Evolutionary conservation across 495 filamentous ascomycete genomes (phyloP).

Genomic region (Bryoglossum gracile): DNA sequence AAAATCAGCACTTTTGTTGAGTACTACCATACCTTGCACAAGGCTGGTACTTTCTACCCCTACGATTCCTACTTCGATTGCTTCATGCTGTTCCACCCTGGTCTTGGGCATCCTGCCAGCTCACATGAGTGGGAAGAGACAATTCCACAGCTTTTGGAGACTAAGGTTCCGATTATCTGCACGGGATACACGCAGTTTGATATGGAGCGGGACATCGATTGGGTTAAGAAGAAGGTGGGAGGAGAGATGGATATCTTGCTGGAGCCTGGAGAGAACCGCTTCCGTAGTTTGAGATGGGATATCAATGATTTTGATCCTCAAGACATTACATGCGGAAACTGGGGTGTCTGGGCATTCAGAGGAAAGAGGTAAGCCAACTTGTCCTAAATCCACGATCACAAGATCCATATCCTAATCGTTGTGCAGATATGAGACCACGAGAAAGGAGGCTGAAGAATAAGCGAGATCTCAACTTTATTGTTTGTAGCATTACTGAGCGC

Average conservation of each 20-base stretch:
- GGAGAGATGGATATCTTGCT: conserved; percentile 90
- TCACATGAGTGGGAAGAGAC: conserved; percentile 91
- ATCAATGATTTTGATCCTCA: conserved; percentile 91
- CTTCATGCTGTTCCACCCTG: conserved; percentile 93
- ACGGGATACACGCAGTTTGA: conserved; percentile 96
- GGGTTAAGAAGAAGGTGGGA: conserved; percentile 73
- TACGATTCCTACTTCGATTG: conserved; percentile 98
- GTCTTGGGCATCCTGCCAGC: conserved; percentile 86
- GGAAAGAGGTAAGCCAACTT: conserved; percentile 76
- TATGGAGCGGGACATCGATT: conserved; percentile 83
- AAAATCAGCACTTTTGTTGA: conserved; percentile 97
- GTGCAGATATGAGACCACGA: conserved; percentile 54
- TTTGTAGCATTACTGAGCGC: too few relatives aligned
- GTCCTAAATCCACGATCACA: conserved; percentile 1
- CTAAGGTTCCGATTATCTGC: conserved; percentile 85
- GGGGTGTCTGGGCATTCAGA: conserved; percentile 93
- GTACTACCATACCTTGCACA: conserved; percentile 95
- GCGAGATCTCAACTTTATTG: too few relatives aligned
- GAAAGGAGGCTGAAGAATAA: conserved; percentile 35
- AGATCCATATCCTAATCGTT: conserved; percentile 28
- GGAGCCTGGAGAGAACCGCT: conserved; percentile 87
- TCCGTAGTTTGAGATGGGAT: conserved; percentile 95
- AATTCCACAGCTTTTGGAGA: conserved; percentile 80
- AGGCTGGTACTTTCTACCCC: conserved; percentile 78
- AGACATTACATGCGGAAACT: conserved; percentile 92